These are phyloP conservation scores for maize (Zea mays) DNA, from an alignment of 176 grass and related monocot genomes.

Conservation along the genomic window Zm-B73-REFERENCE-NAM-5.0 NC_050100.1:2668001-2668500, in stretches of 20 bases:
- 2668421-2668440: no score
- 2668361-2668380: no score
- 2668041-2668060: conserved; percentile 37
- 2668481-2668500: not conserved
- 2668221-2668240: not conserved
- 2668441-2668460: not conserved
- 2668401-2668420: no score
- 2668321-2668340: no score
- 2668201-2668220: conserved; percentile 14
- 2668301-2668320: no score
- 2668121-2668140: conserved; percentile 13
- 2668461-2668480: not conserved
- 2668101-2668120: conserved; percentile 39
- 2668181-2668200: not conserved
- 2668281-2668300: no score
- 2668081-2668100: conserved; percentile 56
- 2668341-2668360: no score
- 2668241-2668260: not conserved
- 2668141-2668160: conserved; percentile 18
- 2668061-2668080: conserved; percentile 51
- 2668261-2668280: not conserved
- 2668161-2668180: not conserved
- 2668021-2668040: conserved; percentile 52
- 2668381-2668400: no score
- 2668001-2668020: conserved; percentile 61